Evolutionary conservation across 805 yeast genomes (phyloP).

Genomic region (Kodamaea neixiangensis): DNA sequence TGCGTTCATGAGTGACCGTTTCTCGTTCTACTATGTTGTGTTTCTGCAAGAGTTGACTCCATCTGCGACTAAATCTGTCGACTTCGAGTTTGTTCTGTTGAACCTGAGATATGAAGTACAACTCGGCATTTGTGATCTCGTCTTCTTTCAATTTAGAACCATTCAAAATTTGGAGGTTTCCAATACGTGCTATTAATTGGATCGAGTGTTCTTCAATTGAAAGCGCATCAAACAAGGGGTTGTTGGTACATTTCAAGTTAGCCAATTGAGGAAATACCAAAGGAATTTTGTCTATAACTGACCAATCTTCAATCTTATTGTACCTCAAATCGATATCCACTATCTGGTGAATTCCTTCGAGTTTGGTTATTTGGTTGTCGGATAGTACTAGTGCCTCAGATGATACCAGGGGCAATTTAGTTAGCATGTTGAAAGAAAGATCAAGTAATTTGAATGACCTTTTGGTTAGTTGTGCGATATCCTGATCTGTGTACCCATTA

Average conservation of each 20-base stretch:
- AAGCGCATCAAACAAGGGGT: slow-evolving; percentile 47
- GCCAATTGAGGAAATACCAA: slow-evolving; percentile 41
- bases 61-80: slow-evolving; percentile 29
- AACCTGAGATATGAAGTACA: slow-evolving; percentile 61
- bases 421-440: slow-evolving; percentile 46
- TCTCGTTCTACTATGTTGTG: slow-evolving; percentile 28
- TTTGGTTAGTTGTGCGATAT: slow-evolving; percentile 10
- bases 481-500: slow-evolving; percentile 29
- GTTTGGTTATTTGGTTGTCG: slow-evolving; percentile 31
- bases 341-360: slow-evolving; percentile 3
- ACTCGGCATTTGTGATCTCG: slow-evolving; percentile 65
- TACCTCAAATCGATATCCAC: slow-evolving; percentile 49
- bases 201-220: slow-evolving; percentile 34
- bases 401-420: slow-evolving; percentile 24
- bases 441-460: slow-evolving; percentile 24
- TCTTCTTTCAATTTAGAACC: slow-evolving; percentile 52
- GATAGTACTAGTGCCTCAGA: slow-evolving; percentile 31
- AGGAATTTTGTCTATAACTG: slow-evolving; percentile 45
- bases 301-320: slow-evolving; percentile 52
- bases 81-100: slow-evolving; percentile 23
- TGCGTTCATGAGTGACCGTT: not conserved
- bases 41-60: slow-evolving; percentile 43
- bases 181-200: slow-evolving; percentile 47
- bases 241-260: slow-evolving; percentile 51
- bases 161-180: slow-evolving; percentile 47